Base-by-base conservation (phyloP, 1,284 basidiomycete species). In the Mycena sp. region DNA sequence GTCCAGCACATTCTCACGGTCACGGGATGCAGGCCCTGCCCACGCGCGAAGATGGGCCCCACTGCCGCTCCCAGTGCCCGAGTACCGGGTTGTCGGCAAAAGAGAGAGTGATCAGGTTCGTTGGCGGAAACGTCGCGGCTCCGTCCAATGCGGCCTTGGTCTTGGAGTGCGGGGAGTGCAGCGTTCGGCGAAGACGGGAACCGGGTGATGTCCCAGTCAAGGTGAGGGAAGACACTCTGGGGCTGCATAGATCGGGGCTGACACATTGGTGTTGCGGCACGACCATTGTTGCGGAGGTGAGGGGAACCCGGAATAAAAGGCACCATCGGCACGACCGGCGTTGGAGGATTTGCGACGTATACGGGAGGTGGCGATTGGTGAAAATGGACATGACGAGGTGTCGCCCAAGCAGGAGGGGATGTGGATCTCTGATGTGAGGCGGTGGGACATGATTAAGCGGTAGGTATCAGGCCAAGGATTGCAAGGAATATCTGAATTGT, bases 41-140 rank as follows among this genome's bases (percentile, higher is more conserved):
- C 63, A n/a, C 72, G 61, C 5, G 76, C 65, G 28, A 74, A 53
- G 35, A 78, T 74, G 1, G 76, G 12, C 77, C 77, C 77, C 77
- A 79, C 6, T 28, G 54, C 23, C 67, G 58, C 72, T 78, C 77
- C 74, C 75, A 77, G 19, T 52, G 62, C 17, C 64, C 59, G 26
- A 77, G 71, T 28, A 67, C 19, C 14, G 57, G 62, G 45, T 40
- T 54, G 11, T 70, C 37, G 9, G 43, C 44, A 17, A 41, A 63
- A 3, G 55, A 52, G 25, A 63, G 17, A 5, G 61, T 53, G 50
- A 63, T 23, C 21, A 63, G 28, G n/a, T 9, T 28, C 16, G 53
- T 37, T 1, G 46, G 30, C 6, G 60, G 60, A 38, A 32, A 61
- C 23, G 38, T 44, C 32, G 60, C 60, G 19, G 61, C n/a, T 14